Evolutionary conservation across 75 land plant species (phyloP).

Genomic region (Cupressus sempervirens): DNA sequence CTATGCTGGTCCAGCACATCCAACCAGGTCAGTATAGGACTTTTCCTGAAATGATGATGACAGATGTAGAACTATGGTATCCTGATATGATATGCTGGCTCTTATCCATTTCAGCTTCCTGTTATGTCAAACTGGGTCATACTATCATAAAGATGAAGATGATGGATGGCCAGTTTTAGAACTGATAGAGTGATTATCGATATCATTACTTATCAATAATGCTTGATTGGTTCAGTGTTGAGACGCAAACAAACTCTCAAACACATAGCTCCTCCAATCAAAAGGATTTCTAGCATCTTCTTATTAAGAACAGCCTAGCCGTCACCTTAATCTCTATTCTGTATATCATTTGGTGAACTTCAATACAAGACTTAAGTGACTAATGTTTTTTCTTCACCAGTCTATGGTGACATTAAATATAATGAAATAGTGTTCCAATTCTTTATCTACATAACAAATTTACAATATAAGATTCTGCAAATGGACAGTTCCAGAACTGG

Average conservation of each 20-base stretch:
- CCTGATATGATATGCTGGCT: no score
- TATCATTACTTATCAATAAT: neutral
- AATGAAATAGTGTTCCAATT: neutral
- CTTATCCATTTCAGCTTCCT: no score
- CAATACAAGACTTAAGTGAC: neutral
- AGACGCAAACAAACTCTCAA: neutral
- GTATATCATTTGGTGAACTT: neutral
- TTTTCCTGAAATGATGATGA: neutral
- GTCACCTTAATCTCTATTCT: neutral
- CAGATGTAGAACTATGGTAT: neutral
- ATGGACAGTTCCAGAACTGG: neutral
- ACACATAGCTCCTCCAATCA: neutral
- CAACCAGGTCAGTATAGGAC: neutral
- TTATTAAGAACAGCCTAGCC: neutral
- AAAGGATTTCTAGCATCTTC: neutral
- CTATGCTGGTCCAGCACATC: neutral
- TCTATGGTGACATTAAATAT: neutral
- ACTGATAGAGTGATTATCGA: neutral
- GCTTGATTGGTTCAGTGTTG: neutral
- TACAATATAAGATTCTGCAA: neutral
- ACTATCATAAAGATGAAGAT: neutral
- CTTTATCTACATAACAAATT: neutral
- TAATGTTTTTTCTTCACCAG: neutral
- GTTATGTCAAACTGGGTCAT: neutral
- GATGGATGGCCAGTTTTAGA: neutral